Evolutionary conservation across 345 rosid species (phyloP).

Genomic region (Rhizophora apiculata): DNA sequence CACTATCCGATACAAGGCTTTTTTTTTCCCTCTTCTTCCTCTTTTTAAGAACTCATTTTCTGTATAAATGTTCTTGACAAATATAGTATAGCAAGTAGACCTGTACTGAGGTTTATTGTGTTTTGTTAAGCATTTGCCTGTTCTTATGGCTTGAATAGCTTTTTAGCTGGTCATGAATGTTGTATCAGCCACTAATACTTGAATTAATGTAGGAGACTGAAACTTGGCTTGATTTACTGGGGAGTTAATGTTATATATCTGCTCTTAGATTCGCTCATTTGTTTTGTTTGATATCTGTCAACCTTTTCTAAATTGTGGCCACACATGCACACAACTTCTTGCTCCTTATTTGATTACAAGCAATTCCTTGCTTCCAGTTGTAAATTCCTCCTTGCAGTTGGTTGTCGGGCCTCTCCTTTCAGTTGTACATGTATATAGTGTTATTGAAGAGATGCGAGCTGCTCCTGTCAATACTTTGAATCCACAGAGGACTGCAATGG

Average conservation of each 20-base stretch:
- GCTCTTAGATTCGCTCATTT: not conserved
- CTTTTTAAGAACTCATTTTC: no score
- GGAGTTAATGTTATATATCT: not conserved
- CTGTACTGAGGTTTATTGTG: not conserved
- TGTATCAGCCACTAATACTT: no score
- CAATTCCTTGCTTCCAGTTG: conserved; percentile 4
- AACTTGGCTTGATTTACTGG: not conserved
- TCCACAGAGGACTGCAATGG: conserved; percentile 88
- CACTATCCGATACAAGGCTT: not conserved
- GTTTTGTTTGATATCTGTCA: not conserved
- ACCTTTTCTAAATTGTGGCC: not conserved
- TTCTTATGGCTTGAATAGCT: not conserved
- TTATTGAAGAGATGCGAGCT: conserved; percentile 81
- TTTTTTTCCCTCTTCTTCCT: no score
- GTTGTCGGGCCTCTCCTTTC: conserved; percentile 82
- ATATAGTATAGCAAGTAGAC: not conserved
- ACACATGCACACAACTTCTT: not conserved
- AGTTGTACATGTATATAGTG: conserved; percentile 53
- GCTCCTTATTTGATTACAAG: not conserved
- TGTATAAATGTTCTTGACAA: not conserved
- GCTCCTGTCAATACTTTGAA: conserved; percentile 81
- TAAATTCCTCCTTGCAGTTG: conserved; percentile 49
- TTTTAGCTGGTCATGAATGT: no score
- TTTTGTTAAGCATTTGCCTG: not conserved
- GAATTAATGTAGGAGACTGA: not conserved